Evolutionary conservation across 768 basidiomycete genomes (phyloP).

Genomic region (Leccinum variicolor): DNA sequence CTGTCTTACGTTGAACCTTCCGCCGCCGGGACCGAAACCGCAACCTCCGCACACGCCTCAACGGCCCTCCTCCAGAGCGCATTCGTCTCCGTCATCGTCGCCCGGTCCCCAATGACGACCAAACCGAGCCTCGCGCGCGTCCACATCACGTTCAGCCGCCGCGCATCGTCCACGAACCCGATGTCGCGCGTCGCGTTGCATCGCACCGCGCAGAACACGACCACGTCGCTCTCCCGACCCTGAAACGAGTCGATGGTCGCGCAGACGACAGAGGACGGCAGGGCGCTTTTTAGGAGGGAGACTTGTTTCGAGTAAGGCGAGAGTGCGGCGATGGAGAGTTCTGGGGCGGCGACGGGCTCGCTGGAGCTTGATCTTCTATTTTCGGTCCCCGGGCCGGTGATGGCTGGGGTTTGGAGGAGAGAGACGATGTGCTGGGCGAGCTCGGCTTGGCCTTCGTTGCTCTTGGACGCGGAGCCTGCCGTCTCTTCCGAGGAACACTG

Average conservation of each 20-base stretch:
- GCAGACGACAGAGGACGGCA: constrained; percentile 25
- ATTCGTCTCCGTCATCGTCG: constrained; percentile 43
- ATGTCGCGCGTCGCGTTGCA: constrained; percentile 58
- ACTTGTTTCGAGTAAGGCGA: constrained; percentile 63
- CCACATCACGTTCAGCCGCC: constrained; percentile 67
- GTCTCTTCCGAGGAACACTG: constrained; percentile 58
- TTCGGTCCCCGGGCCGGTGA: not conserved
- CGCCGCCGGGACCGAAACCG: constrained; percentile 1
- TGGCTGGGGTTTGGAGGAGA: constrained; percentile 31
- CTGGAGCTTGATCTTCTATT: no score
- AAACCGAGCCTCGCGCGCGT: constrained; percentile 57
- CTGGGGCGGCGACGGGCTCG: not conserved
- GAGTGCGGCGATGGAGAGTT: constrained; percentile 27
- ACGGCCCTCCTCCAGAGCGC: constrained; percentile 53
- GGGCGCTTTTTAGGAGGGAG: constrained; percentile 38
- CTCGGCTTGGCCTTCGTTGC: constrained; percentile 56
- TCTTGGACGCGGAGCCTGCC: constrained; percentile 56
- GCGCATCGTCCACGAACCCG: constrained; percentile 62
- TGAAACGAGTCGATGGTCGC: constrained; percentile 48
- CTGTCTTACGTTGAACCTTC: no score
- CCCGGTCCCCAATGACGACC: constrained; percentile 57
- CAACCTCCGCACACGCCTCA: constrained; percentile 29
- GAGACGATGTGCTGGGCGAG: constrained; percentile 46
- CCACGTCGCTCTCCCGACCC: constrained; percentile 63
- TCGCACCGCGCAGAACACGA: constrained; percentile 63